A percentile compares a stretch with the other conserved stretches of the same genome.
Conservation (phyloP, 805 yeast species). For the Schwanniomyces occidentalis region DNA sequence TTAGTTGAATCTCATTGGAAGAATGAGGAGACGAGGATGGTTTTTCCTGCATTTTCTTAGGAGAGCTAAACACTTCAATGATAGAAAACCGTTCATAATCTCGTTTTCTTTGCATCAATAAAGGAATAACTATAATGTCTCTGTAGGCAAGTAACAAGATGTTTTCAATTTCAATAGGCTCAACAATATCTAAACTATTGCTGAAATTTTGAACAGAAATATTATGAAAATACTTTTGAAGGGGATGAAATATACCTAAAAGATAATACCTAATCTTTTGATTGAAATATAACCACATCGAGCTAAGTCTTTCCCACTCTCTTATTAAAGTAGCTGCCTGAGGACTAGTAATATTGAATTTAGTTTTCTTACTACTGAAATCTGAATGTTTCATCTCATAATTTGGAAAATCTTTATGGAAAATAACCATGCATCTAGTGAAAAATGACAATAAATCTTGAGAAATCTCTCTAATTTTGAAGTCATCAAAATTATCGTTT, state of each 20-base stretch:
- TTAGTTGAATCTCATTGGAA: too few relatives aligned
- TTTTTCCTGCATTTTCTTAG: too few relatives aligned
- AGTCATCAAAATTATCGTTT: conserved; percentile 21
- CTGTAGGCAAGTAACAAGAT: conserved; percentile 27
- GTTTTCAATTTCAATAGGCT: conserved; percentile 26
- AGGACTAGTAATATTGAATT: neutral
- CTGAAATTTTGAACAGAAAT: conserved; percentile 9
- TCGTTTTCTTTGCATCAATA: conserved; percentile 18
- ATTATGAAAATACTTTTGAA: conserved; percentile 20
- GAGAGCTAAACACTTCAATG: too few relatives aligned
- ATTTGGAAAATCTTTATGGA: conserved; percentile 20
- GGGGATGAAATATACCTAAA: conserved; percentile 25
- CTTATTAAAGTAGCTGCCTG: conserved; percentile 5
- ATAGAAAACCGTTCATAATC: too few relatives aligned
- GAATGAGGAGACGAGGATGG: too few relatives aligned
- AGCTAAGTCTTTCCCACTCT: conserved; percentile 22
- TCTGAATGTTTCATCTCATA: conserved; percentile 6
- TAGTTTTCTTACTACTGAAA: neutral
- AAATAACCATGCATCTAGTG: conserved; percentile 20
- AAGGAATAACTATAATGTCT: conserved; percentile 26
- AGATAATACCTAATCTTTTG: conserved; percentile 23
- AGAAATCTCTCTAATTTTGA: conserved; percentile 26
- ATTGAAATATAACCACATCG: conserved; percentile 31
- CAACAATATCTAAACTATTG: neutral
- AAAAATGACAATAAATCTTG: conserved; percentile 29